Evolutionary conservation across 106 monocot species (phyloP), one percentile per base, ranked within the genome.

Genomic region (Xerophyta viscosa): DNA sequence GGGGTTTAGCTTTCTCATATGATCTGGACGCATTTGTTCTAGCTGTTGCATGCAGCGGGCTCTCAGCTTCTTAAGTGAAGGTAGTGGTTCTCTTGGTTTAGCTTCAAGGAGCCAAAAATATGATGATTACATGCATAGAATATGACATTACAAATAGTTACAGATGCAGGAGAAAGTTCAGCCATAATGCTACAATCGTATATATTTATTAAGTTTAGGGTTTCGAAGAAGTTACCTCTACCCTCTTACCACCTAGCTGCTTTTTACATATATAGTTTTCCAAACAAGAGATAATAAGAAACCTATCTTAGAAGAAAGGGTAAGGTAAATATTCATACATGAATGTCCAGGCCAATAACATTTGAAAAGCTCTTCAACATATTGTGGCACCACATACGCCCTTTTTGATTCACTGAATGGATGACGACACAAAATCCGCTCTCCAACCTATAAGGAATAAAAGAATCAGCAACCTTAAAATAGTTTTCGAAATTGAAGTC

Each of bases 321-420:
- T 28, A 28, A 39, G 49, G 23, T 5, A 58, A 17, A 29, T 12
- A 55, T 46, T 27, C 63, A 29, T 86, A 98, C 89, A 15, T 54
- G 85, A 90, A 25, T 59, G 58, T 43, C 81, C 80, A 41, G 79
- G 76, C 98, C 98, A 98, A 57, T 80, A 98, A 60, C 98, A 98
- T 66, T 83, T 79, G 57, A 86, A 22, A 48, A 90, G 82, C 58
- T 89, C 86, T 57, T 98, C 86, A 27, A 98, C 77, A 37, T 31
- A 70, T 62, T 98, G 89, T 19, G 86, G 88, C 28, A 98, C 86
- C 29, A 89, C 89, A 77, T 86, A 89, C 19, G 96, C 96, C 68
- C 96, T 85, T 67, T 98, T 98, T 14, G 96, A 98, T 75, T 98
- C 96, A 76, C 43, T 77, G 37, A 98, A 98, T 26, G 96, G 96